These are phyloP conservation scores for Candolleomyces eurysporus DNA, from an alignment of 768 basidiomycete species.

Conservation along the genomic window DNA sequence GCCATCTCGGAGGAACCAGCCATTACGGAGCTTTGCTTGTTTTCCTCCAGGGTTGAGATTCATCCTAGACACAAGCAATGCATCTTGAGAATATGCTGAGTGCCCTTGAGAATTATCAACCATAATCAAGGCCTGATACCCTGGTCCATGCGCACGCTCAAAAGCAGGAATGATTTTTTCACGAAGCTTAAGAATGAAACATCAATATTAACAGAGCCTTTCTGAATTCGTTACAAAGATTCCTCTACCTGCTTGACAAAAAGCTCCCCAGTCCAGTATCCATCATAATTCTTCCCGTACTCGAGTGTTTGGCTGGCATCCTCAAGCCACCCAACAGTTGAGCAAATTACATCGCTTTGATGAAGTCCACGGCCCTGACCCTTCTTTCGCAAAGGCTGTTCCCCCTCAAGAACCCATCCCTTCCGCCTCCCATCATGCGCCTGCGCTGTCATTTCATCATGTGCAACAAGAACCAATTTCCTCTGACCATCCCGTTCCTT, in stretches of 20 bases:
- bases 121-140: conserved; percentile 34
- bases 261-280: conserved; percentile 23
- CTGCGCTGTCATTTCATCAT: too few species aligned
- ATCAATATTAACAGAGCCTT: conserved; percentile 19
- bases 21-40: conserved; percentile 30
- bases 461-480: too few species aligned
- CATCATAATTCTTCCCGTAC: conserved; percentile 44
- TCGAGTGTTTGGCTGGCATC: conserved; percentile 33
- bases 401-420: too few species aligned
- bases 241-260: conserved; percentile 21
- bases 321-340: conserved; percentile 26
- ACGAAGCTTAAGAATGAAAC: conserved; percentile 16
- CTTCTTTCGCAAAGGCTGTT: too few species aligned
- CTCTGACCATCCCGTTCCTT: too few species aligned
- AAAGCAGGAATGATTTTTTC: conserved; percentile 30
- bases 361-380: too few species aligned
- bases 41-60: conserved; percentile 37
- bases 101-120: conserved; percentile 45
- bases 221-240: conserved; percentile 4
- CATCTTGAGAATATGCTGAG: conserved; percentile 34
- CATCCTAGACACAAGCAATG: conserved; percentile 31
- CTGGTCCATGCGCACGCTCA: conserved; percentile 26
- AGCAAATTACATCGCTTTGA: conserved; percentile 29
- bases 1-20: conserved; percentile 20
- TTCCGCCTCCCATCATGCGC: too few species aligned